Conservation (phyloP, 1,284 basidiomycete species). For the Naganishia sp. region DNA sequence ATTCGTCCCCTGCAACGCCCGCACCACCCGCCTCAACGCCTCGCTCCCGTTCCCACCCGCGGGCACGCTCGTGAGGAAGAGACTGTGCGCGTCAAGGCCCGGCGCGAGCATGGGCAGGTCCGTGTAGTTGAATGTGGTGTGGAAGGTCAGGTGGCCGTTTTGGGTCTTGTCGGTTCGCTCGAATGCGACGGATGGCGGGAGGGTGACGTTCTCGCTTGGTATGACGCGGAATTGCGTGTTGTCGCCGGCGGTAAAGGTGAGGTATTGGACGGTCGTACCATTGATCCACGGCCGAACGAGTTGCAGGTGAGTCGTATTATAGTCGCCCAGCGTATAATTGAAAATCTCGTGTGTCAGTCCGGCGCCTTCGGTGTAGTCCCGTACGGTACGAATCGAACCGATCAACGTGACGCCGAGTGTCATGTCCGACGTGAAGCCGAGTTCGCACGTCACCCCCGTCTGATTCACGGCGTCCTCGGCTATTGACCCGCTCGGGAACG, state of each 20-base stretch:
- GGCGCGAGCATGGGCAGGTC: constrained; percentile 42
- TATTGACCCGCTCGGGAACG: neutral
- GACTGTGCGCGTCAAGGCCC: constrained; percentile 47
- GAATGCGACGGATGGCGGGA: constrained; percentile 50
- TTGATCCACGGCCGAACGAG: constrained; percentile 57
- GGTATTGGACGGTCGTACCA: constrained; percentile 50
- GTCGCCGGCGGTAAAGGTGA: constrained; percentile 43
- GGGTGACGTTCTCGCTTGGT: constrained; percentile 46
- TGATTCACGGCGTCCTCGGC: constrained; percentile 43
- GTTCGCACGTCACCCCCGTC: constrained; percentile 52
- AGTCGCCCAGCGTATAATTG: constrained; percentile 55
- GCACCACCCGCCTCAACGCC: constrained; percentile 42
- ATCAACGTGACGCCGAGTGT: constrained; percentile 55
- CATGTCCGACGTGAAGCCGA: constrained; percentile 51
- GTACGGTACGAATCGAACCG: constrained; percentile 55
- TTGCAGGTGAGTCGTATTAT: constrained; percentile 47
- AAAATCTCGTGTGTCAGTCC: constrained; percentile 52
- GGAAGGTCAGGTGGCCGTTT: constrained; percentile 49
- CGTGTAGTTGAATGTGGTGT: constrained; percentile 55
- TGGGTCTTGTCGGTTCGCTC: constrained; percentile 40
- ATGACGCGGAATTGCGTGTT: constrained; percentile 47
- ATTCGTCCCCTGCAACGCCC: constrained; percentile 43
- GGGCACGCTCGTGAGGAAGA: constrained; percentile 48
- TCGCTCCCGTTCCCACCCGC: constrained; percentile 36
- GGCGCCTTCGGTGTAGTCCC: constrained; percentile 52